Base-by-base conservation (phyloP, 352 stramenopile genomes). In the Phytopythium chamaehyphon region DNA sequence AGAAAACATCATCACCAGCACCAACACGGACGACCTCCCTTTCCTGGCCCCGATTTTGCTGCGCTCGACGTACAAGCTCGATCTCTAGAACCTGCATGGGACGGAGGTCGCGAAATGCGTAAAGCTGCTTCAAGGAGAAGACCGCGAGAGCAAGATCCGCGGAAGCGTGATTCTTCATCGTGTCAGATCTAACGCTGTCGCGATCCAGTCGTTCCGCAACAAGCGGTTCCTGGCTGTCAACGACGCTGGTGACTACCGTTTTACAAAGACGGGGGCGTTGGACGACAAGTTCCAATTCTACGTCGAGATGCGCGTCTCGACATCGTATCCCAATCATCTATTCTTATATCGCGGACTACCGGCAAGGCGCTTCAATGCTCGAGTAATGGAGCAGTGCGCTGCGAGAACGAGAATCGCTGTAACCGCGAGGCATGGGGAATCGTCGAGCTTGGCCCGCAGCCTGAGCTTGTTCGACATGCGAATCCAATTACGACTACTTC, bases 341-440 rank as follows among this genome's bases (percentile, higher is more conserved):
- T 64, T 63, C 51, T 73, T 73, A 60, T 72, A 18, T 76, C 63
- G 12, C 58, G 47, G 42, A 50, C 61, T 45, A 68, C 51, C 28
- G 60, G 63, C 3, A 64, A 61, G n/a, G 48, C 61, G 10, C 60
- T 73, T 2, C 54, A 73, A 21, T 70, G 44, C 28, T 43, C 64
- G 19, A 33, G 57, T 10, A 54, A 56, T 6, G 21, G 39, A 14
- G 43, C 54, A 23, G 62, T 53, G 19, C 60, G 62, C 24, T 73
- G 66, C 19, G 44, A 33, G 1, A 68, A 71, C 35, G 8, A 57
- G 14, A 65, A 64, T 14, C 56, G 57, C 21, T 14, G 47, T 15
- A 11, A 15, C 7, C 61, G 54, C 33, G 56, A 69, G 42, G 62
- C 46, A 0, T 76, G 66, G 60, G 31, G 40, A 4, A 62, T 73